A percentile compares a stretch with the other conserved stretches of the same genome.
These are phyloP conservation scores for Populus hybrid DNA, from an alignment of 441 rosid species.

Conservation along the genomic window DNA sequence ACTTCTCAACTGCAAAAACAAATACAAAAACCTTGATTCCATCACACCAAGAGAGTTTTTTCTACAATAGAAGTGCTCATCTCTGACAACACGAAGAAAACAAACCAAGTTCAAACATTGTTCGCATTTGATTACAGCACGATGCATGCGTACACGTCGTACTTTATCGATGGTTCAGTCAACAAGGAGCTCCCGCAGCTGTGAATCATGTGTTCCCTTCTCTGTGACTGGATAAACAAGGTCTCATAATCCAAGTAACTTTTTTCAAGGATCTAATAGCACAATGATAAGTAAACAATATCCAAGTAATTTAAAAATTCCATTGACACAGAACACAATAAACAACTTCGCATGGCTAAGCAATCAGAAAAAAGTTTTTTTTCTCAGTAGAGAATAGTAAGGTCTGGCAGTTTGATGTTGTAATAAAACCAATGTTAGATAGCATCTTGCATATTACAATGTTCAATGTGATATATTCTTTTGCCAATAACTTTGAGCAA, in stretches of 20 bases:
- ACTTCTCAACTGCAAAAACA: no score
- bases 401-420: background rate
- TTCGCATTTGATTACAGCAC: no score
- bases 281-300: no score
- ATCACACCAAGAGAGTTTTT: no score
- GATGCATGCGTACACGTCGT: no score
- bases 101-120: no score
- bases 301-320: background rate
- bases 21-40: no score
- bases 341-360: background rate
- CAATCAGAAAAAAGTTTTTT: no score
- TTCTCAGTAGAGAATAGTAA: background rate
- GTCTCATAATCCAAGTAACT: no score
- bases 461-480: background rate
- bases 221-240: background rate
- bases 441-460: background rate
- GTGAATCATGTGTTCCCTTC: conserved; percentile 18
- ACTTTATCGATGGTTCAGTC: conserved; percentile 16
- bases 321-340: background rate
- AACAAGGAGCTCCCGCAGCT: conserved; percentile 22
- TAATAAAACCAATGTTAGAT: background rate
- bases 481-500: background rate
- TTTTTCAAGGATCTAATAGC: no score
- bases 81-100: no score
- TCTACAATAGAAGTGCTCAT: no score